A percentile compares a stretch with the other conserved stretches of the same genome.
Conservation (phyloP, 768 basidiomycete genomes). For the Mycena capillaripes region DNA sequence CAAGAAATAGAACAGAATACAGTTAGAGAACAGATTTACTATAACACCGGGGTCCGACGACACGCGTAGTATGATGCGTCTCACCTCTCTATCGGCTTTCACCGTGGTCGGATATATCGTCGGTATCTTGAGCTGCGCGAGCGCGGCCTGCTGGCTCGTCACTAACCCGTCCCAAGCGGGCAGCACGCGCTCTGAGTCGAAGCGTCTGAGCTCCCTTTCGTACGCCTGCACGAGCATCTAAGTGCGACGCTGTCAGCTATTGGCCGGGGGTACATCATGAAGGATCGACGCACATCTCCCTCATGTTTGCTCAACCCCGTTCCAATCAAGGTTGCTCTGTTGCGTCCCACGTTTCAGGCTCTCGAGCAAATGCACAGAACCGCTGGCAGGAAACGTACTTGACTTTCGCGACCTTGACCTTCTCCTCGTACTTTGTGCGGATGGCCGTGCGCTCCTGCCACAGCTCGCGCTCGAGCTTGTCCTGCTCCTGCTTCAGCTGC, state of each 20-base stretch:
- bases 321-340: constrained; percentile 78
- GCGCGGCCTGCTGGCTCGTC: constrained; percentile 74
- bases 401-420: constrained; percentile 74
- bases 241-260: neutral
- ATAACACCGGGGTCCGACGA: neutral
- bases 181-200: constrained; percentile 78
- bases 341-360: too few relatives aligned
- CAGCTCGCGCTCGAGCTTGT: constrained; percentile 73
- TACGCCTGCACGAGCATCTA: constrained; percentile 79
- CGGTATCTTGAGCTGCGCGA: constrained; percentile 75
- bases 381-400: constrained; percentile 48
- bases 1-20: neutral
- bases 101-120: constrained; percentile 75
- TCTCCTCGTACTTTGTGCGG: constrained; percentile 76
- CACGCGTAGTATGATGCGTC: constrained; percentile 24
- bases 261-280: neutral
- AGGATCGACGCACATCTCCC: constrained; percentile 62
- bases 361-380: too few relatives aligned
- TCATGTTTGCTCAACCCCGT: constrained; percentile 77
- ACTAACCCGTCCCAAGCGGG: constrained; percentile 85
- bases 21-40: neutral
- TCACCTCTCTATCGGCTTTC: constrained; percentile 69
- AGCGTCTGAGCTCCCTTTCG: constrained; percentile 73
- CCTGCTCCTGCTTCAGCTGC: constrained; percentile 82
- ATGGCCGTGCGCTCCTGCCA: constrained; percentile 79